phyloP scores from a whole-genome alignment of 345 rosid genomes.

The Cardiospermum halicacabum region DNA sequence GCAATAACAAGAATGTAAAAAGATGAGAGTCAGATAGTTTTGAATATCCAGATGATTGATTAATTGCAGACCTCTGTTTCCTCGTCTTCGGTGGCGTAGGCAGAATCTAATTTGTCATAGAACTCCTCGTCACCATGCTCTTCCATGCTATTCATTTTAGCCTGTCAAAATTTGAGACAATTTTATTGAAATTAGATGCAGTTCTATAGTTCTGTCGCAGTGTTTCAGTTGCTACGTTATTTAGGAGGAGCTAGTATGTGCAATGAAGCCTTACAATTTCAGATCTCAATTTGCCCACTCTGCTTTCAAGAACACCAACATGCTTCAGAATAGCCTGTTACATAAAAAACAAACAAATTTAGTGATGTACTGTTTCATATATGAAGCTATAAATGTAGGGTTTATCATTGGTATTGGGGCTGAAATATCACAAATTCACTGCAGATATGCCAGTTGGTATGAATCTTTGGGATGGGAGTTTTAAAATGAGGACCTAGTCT shows the following conservation, averaged over 20 bases:
- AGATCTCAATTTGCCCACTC: slow-evolving; percentile 59
- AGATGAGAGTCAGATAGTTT: not conserved
- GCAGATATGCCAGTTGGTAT: not conserved
- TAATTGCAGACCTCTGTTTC: slow-evolving; percentile 37
- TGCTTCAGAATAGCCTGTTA: slow-evolving; percentile 75
- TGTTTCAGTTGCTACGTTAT: not conserved
- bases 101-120: slow-evolving; percentile 57
- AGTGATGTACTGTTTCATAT: slow-evolving; percentile 7
- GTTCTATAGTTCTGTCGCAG: not conserved
- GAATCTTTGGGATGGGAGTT: not conserved
- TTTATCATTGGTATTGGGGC: not conserved
- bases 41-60: not conserved
- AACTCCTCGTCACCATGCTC: slow-evolving; percentile 52
- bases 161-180: slow-evolving; percentile 31
- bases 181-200: not conserved
- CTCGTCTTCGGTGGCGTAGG: slow-evolving; percentile 60
- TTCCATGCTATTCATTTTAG: slow-evolving; percentile 54
- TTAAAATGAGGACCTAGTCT: not conserved
- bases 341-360: slow-evolving; percentile 9
- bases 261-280: slow-evolving; percentile 59
- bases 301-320: slow-evolving; percentile 44
- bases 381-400: not conserved
- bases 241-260: slow-evolving; percentile 9
- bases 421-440: not conserved
- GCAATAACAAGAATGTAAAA: not conserved